Evolutionary conservation across 164 flowering plant genomes (phyloP).

Genomic region (Nymphaea thermarum): DNA sequence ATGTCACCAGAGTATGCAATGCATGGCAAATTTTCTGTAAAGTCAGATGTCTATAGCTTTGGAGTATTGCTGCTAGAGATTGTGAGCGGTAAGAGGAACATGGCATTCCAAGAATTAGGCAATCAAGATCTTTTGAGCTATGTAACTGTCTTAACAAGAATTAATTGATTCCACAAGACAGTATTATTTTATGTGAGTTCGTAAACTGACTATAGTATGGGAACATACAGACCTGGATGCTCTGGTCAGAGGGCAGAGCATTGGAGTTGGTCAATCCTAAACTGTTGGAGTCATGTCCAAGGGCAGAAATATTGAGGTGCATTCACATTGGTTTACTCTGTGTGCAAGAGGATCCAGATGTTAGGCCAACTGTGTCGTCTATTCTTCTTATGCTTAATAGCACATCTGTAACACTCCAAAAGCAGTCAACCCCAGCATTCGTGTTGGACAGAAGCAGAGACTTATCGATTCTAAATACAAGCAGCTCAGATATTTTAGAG

Average conservation of each 20-base stretch:
- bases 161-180: background rate
- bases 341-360: constrained; percentile 7
- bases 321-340: constrained; percentile 6
- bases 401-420: background rate
- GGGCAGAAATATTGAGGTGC: constrained; percentile 3
- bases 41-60: constrained; percentile 8
- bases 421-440: constrained; percentile 3
- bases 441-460: background rate
- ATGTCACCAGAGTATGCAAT: constrained; percentile 9
- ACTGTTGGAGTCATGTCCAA: background rate
- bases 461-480: too few relatives aligned
- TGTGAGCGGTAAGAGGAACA: constrained; percentile 6
- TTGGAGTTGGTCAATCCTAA: constrained; percentile 7
- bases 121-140: background rate
- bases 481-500: too few relatives aligned
- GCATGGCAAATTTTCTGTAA: constrained; percentile 4
- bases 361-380: constrained; percentile 7
- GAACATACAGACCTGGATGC: constrained; percentile 7
- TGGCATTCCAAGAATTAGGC: background rate
- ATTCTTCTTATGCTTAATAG: constrained; percentile 4
- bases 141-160: background rate
- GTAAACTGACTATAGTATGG: too few relatives aligned
- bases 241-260: background rate
- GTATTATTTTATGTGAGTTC: background rate
- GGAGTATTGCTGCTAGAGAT: constrained; percentile 11